Conservation (phyloP, 2,329 filamentous ascomycete species). For the Fusarium pilosicola region DNA sequence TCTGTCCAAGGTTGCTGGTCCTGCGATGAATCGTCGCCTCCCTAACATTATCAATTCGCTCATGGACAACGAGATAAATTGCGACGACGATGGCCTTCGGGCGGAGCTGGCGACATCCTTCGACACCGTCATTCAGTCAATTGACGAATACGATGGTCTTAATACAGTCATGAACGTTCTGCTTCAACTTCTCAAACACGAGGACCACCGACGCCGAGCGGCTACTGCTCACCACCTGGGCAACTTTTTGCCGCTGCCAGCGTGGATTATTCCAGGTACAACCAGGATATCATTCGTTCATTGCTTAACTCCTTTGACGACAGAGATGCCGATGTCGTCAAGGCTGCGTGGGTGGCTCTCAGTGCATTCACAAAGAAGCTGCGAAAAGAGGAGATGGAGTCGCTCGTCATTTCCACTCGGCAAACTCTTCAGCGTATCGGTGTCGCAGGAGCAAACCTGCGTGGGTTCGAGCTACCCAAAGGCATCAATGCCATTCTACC, state of each 20-base stretch:
- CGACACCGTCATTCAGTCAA: conserved; percentile 88
- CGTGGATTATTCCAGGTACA: conserved; percentile 94
- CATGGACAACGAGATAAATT: conserved; percentile 89
- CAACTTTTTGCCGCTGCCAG: conserved; percentile 84
- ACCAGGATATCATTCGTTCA: conserved; percentile 92
- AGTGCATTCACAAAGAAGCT: conserved; percentile 88
- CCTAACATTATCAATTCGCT: conserved; percentile 92
- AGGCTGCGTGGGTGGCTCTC: conserved; percentile 88
- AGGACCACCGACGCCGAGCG: conserved; percentile 86
- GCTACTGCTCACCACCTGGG: conserved; percentile 82
- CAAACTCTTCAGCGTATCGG: conserved; percentile 90
- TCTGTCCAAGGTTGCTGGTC: conserved; percentile 87
- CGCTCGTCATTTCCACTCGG: conserved; percentile 84
- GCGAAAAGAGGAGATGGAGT: conserved; percentile 98
- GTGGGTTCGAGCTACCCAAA: conserved; percentile 92
- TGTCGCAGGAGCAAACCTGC: conserved; percentile 82
- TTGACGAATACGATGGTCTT: conserved; percentile 95
- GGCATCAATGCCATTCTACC: conserved; percentile 96
- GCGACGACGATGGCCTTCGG: conserved; percentile 77
- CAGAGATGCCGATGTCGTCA: conserved; percentile 82
- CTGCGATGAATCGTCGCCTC: conserved; percentile 89
- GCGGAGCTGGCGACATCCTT: conserved; percentile 82
- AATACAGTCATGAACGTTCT: conserved; percentile 97
- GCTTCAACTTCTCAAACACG: conserved; percentile 86
- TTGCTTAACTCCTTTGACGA: conserved; percentile 94